Conservation (phyloP, 805 yeast genomes). For the Pichia occidentalis region DNA sequence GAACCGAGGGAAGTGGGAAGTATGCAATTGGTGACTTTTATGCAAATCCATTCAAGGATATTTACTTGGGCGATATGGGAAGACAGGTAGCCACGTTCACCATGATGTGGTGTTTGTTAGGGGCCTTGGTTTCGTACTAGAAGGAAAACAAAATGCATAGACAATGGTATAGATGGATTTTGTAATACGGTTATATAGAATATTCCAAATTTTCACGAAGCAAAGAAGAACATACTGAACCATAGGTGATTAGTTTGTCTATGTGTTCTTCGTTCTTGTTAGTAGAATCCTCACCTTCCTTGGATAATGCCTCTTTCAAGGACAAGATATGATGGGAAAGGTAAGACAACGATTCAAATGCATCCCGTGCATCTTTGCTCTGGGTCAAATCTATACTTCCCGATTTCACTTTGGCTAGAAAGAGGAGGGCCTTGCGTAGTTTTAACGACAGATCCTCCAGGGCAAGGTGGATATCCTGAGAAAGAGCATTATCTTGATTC, state of each 20-base stretch:
- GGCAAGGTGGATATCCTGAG: not conserved
- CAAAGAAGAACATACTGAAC: slow-evolving; percentile 6
- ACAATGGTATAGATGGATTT: not conserved
- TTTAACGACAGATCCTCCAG: slow-evolving; percentile 5
- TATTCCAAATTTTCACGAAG: slow-evolving; percentile 7
- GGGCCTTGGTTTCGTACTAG: slow-evolving; percentile 34
- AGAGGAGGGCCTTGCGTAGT: too few relatives aligned
- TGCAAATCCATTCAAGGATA: slow-evolving; percentile 33
- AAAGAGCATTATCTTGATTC: not conserved
- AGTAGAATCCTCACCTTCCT: not conserved
- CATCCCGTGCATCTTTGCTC: slow-evolving; percentile 1
- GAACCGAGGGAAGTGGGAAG: slow-evolving; percentile 11
- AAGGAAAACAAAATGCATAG: not conserved
- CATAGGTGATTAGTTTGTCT: slow-evolving; percentile 2
- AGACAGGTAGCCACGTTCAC: slow-evolving; percentile 46
- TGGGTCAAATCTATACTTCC: slow-evolving; percentile 6
- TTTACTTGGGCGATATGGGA: slow-evolving; percentile 39
- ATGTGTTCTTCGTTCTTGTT: too few relatives aligned
- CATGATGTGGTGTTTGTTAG: slow-evolving; percentile 54
- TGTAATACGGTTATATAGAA: not conserved
- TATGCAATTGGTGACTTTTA: slow-evolving; percentile 27
- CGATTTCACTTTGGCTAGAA: slow-evolving; percentile 10
- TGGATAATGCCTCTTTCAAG: not conserved
- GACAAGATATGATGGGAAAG: too few relatives aligned
- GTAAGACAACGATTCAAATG: slow-evolving; percentile 13